Percentiles rank a stretch among this genome's conserved stretches.
phyloP scores from a whole-genome alignment of 2,329 filamentous ascomycete species.

The Cladophialophora immunda region DNA sequence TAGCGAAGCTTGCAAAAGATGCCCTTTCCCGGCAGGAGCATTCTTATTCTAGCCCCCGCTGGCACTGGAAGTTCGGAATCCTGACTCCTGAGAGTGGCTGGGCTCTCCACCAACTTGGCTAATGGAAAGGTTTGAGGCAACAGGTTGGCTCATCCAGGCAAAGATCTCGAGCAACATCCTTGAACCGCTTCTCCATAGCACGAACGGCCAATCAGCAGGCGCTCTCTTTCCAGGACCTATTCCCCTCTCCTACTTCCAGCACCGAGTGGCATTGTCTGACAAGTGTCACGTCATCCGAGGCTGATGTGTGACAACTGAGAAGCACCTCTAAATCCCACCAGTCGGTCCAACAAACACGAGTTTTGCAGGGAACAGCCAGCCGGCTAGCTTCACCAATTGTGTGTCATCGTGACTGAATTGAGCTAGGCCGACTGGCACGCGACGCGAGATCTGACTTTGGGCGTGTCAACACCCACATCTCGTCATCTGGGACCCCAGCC shows the following conservation, averaged over 20 bases:
- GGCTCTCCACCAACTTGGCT: background rate
- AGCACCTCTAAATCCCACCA: slow-evolving; percentile 12
- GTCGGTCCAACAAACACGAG: slow-evolving; percentile 7
- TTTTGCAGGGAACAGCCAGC: slow-evolving; percentile 12
- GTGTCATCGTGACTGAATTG: slow-evolving; percentile 21
- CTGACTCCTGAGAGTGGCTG: background rate
- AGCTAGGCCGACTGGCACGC: slow-evolving; percentile 32
- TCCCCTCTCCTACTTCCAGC: background rate
- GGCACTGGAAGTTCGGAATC: background rate
- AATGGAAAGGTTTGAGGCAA: background rate
- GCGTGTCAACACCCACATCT: slow-evolving; percentile 28
- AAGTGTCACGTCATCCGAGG: slow-evolving; percentile 29
- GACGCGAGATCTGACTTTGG: slow-evolving; percentile 39
- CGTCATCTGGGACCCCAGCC: slow-evolving; percentile 33
- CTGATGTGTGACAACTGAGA: slow-evolving; percentile 25
- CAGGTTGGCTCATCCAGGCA: background rate
- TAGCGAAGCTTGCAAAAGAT: background rate
- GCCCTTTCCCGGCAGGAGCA: background rate
- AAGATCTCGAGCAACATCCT: background rate
- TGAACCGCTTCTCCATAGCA: background rate
- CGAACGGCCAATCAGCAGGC: slow-evolving; percentile 22
- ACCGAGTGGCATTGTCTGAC: slow-evolving; percentile 18
- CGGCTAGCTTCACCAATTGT: slow-evolving; percentile 25
- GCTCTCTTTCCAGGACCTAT: slow-evolving; percentile 20
- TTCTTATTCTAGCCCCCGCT: slow-evolving; percentile 1